A percentile compares a stretch with the other conserved stretches of the same genome.
These are phyloP conservation scores for Trichoderma brevicompactum DNA, from an alignment of 2,329 filamentous ascomycete genomes.

Conservation along the genomic window DNA sequence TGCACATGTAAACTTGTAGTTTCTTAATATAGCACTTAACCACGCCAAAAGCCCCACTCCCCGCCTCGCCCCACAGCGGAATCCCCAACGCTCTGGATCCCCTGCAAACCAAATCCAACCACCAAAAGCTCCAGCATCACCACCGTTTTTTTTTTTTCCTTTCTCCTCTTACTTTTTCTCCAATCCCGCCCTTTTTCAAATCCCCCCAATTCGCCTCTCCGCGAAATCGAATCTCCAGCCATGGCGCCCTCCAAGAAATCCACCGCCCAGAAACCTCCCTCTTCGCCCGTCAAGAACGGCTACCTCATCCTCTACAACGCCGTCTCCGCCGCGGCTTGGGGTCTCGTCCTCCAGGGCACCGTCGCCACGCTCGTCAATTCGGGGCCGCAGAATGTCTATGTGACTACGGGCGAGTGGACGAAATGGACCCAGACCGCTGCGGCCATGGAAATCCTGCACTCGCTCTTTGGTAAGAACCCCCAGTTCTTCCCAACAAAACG, in stretches of 20 bases:
- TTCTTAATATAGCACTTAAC: no score
- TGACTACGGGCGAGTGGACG: slow-evolving; percentile 67
- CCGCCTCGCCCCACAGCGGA: not conserved
- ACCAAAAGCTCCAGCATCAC: slow-evolving; percentile 22
- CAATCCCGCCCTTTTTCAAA: not conserved
- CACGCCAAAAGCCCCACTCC: not conserved
- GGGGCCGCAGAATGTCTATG: slow-evolving; percentile 64
- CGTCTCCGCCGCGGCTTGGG: slow-evolving; percentile 77
- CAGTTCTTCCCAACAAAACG: not conserved
- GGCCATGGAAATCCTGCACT: slow-evolving; percentile 81
- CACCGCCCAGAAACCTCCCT: slow-evolving; percentile 31
- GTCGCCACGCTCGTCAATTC: slow-evolving; percentile 56
- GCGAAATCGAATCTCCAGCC: not conserved
- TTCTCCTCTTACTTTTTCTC: not conserved
- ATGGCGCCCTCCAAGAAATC: slow-evolving; percentile 13
- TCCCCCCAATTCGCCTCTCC: not conserved
- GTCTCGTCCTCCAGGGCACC: slow-evolving; percentile 72
- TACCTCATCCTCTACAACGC: slow-evolving; percentile 90
- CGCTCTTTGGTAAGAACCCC: slow-evolving; percentile 66
- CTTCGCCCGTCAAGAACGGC: slow-evolving; percentile 53
- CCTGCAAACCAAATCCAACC: slow-evolving; percentile 18
- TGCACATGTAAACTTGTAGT: no score
- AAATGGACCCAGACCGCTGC: slow-evolving; percentile 86
- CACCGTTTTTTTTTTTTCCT: not conserved
- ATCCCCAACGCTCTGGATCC: not conserved